Conservation (phyloP, 2,329 filamentous ascomycete species). For the Zalaria obscura region DNA sequence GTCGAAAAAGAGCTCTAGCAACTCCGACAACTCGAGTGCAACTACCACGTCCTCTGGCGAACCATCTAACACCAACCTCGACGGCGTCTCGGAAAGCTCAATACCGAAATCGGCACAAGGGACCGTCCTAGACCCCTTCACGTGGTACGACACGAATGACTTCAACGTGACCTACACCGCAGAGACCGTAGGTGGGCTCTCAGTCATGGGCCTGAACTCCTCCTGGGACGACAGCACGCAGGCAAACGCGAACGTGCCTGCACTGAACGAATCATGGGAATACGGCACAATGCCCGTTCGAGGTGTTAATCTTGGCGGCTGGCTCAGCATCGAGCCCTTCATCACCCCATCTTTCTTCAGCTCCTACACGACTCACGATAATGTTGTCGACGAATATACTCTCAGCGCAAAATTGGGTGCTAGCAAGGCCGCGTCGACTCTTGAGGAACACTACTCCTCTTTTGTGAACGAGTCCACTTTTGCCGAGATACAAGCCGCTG, state of each 20-base stretch:
- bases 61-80: conserved; percentile 30
- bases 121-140: conserved; percentile 74
- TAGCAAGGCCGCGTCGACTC: conserved; percentile 43
- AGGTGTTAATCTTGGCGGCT: conserved; percentile 86
- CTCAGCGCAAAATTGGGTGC: conserved; percentile 57
- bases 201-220: conserved; percentile 75
- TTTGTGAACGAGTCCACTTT: conserved; percentile 82
- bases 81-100: conserved; percentile 26
- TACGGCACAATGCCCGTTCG: conserved; percentile 70
- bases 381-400: conserved; percentile 78
- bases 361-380: conserved; percentile 44
- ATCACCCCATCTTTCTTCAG: conserved; percentile 87
- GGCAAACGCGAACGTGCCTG: conserved; percentile 67
- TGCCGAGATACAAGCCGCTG: conserved; percentile 68
- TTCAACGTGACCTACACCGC: conserved; percentile 94
- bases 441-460: conserved; percentile 85
- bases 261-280: conserved; percentile 62
- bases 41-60: conserved; percentile 10
- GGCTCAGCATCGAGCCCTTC: conserved; percentile 87
- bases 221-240: conserved; percentile 71
- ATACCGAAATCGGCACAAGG: conserved; percentile 48
- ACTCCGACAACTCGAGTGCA: conserved; percentile 6
- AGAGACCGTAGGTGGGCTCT: conserved; percentile 69
- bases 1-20: conserved; percentile 25
- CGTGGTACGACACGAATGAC: conserved; percentile 77